Evolutionary conservation across 306 rosid species (phyloP).

Genomic region (Castanea sativa): DNA sequence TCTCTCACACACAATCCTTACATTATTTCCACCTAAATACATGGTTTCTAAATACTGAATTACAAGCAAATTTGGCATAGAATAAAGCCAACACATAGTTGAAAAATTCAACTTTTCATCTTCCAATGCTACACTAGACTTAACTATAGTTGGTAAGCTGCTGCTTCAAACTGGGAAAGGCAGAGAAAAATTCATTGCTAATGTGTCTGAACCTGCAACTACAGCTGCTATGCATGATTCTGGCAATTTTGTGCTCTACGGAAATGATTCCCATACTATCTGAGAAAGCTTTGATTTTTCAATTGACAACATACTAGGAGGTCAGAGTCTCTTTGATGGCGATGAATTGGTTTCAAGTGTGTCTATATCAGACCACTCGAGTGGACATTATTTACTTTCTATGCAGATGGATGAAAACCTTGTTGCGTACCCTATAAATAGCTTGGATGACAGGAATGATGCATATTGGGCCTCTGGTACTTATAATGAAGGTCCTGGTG

Average conservation of each 20-base stretch:
- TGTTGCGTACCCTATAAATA: background rate
- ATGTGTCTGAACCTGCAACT: background rate
- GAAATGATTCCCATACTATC: background rate
- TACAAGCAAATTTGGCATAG: too few relatives aligned
- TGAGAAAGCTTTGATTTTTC: background rate
- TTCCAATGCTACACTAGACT: background rate
- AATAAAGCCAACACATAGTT: too few relatives aligned
- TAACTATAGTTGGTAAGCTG: background rate
- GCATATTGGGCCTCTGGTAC: background rate
- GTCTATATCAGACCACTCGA: background rate
- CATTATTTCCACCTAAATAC: too few relatives aligned
- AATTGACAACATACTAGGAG: constrained; percentile 11
- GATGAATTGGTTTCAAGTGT: background rate
- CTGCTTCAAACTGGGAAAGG: background rate
- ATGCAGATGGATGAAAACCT: background rate
- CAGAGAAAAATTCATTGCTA: background rate
- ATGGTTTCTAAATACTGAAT: too few relatives aligned
- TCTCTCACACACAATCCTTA: too few relatives aligned
- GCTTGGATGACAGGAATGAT: background rate
- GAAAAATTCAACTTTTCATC: too few relatives aligned
- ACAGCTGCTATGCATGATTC: background rate
- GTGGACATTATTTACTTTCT: background rate
- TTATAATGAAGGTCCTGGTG: fast-evolving
- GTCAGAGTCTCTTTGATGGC: background rate
- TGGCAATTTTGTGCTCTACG: constrained; percentile 1